Percentiles rank a stretch among this genome's conserved stretches.
These are phyloP conservation scores for Hanseniaspora uvarum DNA, from an alignment of 1,139 yeast genomes.

Conservation along the genomic window DNA sequence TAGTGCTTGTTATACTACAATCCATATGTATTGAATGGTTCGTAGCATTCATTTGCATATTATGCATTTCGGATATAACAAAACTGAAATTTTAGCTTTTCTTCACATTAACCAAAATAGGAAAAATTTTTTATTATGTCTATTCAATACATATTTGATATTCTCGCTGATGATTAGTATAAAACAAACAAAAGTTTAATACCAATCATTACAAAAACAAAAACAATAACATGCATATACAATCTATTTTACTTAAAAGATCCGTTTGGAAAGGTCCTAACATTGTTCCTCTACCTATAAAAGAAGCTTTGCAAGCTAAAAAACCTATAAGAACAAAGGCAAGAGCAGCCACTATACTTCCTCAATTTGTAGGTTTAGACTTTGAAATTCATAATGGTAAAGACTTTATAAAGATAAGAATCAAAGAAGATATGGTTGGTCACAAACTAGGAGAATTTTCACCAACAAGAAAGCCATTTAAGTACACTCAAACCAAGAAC, in stretches of 20 bases:
- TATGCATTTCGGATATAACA: too few relatives aligned
- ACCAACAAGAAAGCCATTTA: constrained; percentile 78
- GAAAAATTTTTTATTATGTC: too few relatives aligned
- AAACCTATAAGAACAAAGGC: constrained; percentile 91
- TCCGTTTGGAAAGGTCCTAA: constrained; percentile 58
- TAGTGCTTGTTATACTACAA: too few relatives aligned
- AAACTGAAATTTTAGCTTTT: too few relatives aligned
- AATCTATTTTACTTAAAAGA: constrained; percentile 24
- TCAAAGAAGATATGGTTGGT: constrained; percentile 97
- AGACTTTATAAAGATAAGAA: constrained; percentile 79
- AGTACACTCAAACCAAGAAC: constrained; percentile 54
- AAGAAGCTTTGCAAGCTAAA: constrained; percentile 69
- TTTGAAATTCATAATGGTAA: constrained; percentile 95
- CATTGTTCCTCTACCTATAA: constrained; percentile 84
- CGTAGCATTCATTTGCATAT: too few relatives aligned
- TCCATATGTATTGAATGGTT: too few relatives aligned
- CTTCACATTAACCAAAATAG: too few relatives aligned
- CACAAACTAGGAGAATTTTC: constrained; percentile 91
- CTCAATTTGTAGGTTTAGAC: constrained; percentile 86
- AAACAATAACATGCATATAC: constrained; percentile 2
- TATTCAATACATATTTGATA: too few relatives aligned
- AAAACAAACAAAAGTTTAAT: neutral
- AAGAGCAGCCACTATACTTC: constrained; percentile 83
- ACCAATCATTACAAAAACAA: neutral
- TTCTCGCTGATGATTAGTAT: too few relatives aligned